Percentiles rank a stretch among this genome's conserved stretches.
These are phyloP conservation scores for Phoenix roebelenii DNA, from an alignment of 176 grass and related monocot species.

Conservation along the genomic window DNA sequence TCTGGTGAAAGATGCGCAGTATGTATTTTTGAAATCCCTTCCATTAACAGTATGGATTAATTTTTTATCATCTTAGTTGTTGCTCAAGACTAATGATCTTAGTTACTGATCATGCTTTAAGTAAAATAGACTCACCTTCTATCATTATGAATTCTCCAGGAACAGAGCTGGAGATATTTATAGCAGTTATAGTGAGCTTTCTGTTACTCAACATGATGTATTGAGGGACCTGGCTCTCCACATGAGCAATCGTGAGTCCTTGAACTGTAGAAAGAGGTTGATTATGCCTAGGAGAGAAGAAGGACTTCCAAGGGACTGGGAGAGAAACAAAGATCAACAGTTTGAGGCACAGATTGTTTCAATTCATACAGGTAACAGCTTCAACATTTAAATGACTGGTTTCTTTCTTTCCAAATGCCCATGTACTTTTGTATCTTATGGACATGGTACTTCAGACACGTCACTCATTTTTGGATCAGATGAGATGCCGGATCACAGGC, in stretches of 20 bases:
- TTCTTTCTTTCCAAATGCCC: neutral
- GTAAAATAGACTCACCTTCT: no score
- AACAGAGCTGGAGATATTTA: conserved; percentile 88
- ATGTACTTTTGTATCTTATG: no score
- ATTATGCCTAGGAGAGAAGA: conserved; percentile 91
- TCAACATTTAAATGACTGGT: neutral
- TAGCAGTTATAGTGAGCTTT: conserved; percentile 75
- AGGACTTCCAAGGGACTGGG: conserved; percentile 66
- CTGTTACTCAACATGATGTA: conserved; percentile 87
- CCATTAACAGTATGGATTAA: no score
- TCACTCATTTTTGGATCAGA: no score
- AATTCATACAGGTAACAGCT: conserved; percentile 75
- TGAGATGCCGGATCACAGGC: neutral
- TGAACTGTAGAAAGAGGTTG: conserved; percentile 48
- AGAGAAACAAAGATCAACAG: conserved; percentile 50
- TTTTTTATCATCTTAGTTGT: no score
- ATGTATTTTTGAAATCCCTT: conserved; percentile 3
- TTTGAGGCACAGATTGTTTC: conserved; percentile 97
- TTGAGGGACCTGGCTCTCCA: conserved; percentile 92
- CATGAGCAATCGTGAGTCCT: conserved; percentile 43
- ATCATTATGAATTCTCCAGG: conserved; percentile 26
- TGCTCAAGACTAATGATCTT: no score
- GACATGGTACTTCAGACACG: no score
- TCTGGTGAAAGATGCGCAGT: conserved; percentile 93
- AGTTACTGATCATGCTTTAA: no score